These are phyloP conservation scores for Fusarium sterilihyphosum DNA, from an alignment of 2,329 filamentous ascomycete species.

Conservation along the genomic window DNA sequence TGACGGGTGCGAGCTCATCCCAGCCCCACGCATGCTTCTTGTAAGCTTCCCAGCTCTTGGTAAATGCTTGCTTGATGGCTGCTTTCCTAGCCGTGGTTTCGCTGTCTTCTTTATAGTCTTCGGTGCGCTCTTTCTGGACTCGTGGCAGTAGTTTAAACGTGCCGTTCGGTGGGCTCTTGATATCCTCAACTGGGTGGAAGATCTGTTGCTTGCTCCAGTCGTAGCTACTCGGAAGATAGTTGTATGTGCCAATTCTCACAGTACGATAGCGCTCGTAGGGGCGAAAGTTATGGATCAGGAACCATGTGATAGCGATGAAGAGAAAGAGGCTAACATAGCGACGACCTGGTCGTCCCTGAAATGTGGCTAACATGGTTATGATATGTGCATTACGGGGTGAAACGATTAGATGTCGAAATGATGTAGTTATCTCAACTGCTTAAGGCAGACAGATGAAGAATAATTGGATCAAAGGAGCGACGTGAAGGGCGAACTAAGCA, in stretches of 20 bases:
- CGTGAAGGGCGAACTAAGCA: background rate
- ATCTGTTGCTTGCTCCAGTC: constrained; percentile 51
- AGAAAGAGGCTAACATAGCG: constrained; percentile 47
- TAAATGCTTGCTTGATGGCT: constrained; percentile 52
- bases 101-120: constrained; percentile 53
- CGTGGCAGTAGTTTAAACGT: constrained; percentile 46
- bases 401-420: background rate
- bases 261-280: constrained; percentile 32
- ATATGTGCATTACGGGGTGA: constrained; percentile 28
- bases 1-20: constrained; percentile 65
- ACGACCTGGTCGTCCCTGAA: constrained; percentile 47
- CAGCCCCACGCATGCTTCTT: constrained; percentile 64
- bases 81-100: constrained; percentile 49
- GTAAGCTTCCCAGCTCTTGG: constrained; percentile 63
- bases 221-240: constrained; percentile 50
- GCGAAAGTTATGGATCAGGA: constrained; percentile 44
- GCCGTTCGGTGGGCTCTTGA: constrained; percentile 50
- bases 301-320: constrained; percentile 41
- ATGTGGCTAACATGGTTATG: constrained; percentile 46
- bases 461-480: constrained; percentile 12
- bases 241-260: constrained; percentile 38
- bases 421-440: constrained; percentile 2
- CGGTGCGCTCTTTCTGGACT: constrained; percentile 57
- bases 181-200: constrained; percentile 46
- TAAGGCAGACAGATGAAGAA: background rate